Conservation (phyloP, 2,329 filamentous ascomycete species). For the Coniochaeta sp. region DNA sequence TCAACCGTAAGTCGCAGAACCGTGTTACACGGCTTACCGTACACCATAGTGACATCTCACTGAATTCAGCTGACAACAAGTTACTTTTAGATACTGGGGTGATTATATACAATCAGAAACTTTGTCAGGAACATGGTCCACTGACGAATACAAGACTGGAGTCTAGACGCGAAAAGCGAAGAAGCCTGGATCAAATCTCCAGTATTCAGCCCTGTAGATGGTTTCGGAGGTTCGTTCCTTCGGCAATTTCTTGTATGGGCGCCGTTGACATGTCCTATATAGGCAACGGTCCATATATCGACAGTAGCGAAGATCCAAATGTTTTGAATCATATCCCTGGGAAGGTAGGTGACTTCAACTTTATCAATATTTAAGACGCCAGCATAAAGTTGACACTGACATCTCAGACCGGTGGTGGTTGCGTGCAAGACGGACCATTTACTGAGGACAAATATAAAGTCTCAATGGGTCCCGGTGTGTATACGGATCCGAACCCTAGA, state of each 20-base stretch:
- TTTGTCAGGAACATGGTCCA: neutral
- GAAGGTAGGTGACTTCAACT: neutral
- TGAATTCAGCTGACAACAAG: neutral
- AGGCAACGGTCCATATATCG: constrained; percentile 1
- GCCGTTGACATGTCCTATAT: neutral
- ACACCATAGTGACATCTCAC: neutral
- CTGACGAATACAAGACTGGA: constrained; percentile 1
- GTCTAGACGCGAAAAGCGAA: neutral
- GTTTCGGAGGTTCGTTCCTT: constrained; percentile 5
- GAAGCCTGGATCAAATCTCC: constrained; percentile 9
- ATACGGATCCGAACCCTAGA: neutral
- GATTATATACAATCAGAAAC: neutral
- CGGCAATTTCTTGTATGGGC: neutral
- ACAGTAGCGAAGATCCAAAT: neutral
- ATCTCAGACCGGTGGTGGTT: constrained; percentile 14
- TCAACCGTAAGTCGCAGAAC: constrained; percentile 1
- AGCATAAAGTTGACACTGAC: neutral
- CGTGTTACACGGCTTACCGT: neutral
- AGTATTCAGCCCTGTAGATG: constrained; percentile 15
- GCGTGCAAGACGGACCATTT: constrained; percentile 13
- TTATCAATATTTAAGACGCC: neutral
- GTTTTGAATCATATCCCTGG: constrained; percentile 5
- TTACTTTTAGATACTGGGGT: neutral
- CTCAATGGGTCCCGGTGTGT: constrained; percentile 1
- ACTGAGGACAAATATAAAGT: neutral